Base-by-base conservation (phyloP, 495 filamentous ascomycete genomes). In the Clohesyomyces aquaticus region DNA sequence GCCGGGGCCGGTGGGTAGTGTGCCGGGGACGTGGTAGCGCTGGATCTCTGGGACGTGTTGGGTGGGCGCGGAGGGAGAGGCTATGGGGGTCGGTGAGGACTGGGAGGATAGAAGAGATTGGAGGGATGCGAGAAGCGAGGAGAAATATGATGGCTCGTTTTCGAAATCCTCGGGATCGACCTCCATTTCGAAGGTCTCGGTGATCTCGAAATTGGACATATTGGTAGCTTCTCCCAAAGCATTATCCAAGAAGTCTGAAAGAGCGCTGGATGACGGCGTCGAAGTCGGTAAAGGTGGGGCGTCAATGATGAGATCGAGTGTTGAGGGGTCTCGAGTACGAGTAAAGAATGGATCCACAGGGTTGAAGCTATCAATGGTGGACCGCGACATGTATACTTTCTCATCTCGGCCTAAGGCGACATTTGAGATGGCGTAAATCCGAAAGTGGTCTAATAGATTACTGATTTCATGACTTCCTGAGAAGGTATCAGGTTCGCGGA, bases 351-450 rank as follows among this genome's bases (percentile, higher is more conserved):
- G 89, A 76, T 97, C 94, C 41, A 83, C 82, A 1, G 84, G 83
- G 71, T 85, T 82, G 51, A 88, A 83, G 52, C 88, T 86, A 61
- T 86, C 85, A 51, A 95, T 82, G 35, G 90, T 82, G 32, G 91
- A 85, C 23, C 88, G 82, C n/a, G 85, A 79, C 58, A 98, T 79
- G 70, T 91, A 90, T 56, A 97, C 84, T 70, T 87, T 91, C 77
- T 98, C 94, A 68, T 96, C 92, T 59, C 90, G 88, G 9, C 94
- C 94, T 1, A 98, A 77, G 0, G 88, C 81, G 26, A 95, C 81
- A 69, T 89, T 89, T 46, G 89, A 89, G 73, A 98, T 83, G 43
- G 87, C 87, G 57, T 85, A 66, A 19, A 75, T 70, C 12, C 73
- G 68, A 38, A 70, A 75, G 1, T 62, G 51, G 11, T 71, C 65